Evolutionary conservation across 805 yeast species (phyloP).

Genomic region (Candida golubevii): DNA sequence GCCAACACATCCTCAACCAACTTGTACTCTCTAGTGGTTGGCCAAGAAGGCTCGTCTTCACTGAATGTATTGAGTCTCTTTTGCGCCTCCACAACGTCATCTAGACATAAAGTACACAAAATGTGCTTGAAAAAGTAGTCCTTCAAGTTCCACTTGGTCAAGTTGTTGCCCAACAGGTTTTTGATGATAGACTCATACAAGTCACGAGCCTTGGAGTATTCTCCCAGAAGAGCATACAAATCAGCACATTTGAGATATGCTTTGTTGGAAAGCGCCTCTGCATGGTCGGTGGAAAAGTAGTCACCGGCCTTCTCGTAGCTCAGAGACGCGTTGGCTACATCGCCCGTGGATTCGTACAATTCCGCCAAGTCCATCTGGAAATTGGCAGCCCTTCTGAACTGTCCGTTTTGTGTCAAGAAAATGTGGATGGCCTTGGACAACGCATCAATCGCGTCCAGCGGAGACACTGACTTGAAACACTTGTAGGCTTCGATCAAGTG

Average conservation of each 20-base stretch:
- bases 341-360: slow-evolving; percentile 70
- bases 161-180: slow-evolving; percentile 65
- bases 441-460: slow-evolving; percentile 71
- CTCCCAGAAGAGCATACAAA: slow-evolving; percentile 63
- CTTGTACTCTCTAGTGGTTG: slow-evolving; percentile 69
- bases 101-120: slow-evolving; percentile 77
- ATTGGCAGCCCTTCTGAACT: slow-evolving; percentile 94
- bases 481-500: slow-evolving; percentile 69
- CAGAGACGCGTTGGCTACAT: slow-evolving; percentile 61
- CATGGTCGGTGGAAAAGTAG: slow-evolving; percentile 91
- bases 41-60: slow-evolving; percentile 73
- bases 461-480: slow-evolving; percentile 70
- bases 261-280: slow-evolving; percentile 84
- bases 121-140: slow-evolving; percentile 85
- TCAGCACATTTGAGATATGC: slow-evolving; percentile 89
- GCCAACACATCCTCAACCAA: slow-evolving; percentile 63
- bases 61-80: slow-evolving; percentile 61
- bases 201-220: slow-evolving; percentile 70
- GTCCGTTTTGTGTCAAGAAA: slow-evolving; percentile 81
- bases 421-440: slow-evolving; percentile 73
- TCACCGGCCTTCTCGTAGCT: slow-evolving; percentile 87
- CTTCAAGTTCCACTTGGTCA: slow-evolving; percentile 87
- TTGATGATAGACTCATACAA: slow-evolving; percentile 76
- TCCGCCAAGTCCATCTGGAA: slow-evolving; percentile 89
- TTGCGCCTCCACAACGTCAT: slow-evolving; percentile 81